A percentile compares a stretch with the other conserved stretches of the same genome.
Conservation (phyloP, 441 rosid genomes). For the Syzygium malaccense region DNA sequence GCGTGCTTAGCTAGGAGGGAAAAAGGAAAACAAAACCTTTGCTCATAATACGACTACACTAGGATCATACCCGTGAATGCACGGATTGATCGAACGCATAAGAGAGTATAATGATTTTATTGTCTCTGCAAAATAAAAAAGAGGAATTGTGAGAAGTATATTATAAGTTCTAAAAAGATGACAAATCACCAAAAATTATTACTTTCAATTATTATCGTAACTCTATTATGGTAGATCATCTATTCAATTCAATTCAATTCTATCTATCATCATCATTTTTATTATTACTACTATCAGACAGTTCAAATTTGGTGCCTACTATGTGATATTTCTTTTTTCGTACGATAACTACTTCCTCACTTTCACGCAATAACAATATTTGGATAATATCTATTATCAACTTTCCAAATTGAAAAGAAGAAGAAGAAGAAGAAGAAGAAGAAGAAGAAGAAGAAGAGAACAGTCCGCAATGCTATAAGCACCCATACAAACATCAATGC, state of each 20-base stretch:
- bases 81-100: not conserved
- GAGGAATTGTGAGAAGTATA: not conserved
- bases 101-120: not conserved
- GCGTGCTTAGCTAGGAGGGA: not conserved
- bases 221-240: not conserved
- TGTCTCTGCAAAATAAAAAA: not conserved
- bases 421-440: not conserved
- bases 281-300: not conserved
- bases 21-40: not conserved
- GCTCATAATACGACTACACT: not conserved
- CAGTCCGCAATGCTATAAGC: not conserved
- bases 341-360: not conserved
- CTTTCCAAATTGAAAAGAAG: not conserved
- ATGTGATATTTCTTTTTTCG: not conserved
- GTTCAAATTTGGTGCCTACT: not conserved
- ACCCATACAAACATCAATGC: not conserved
- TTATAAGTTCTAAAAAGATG: not conserved
- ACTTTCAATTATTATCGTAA: not conserved
- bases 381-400: not conserved
- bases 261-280: not conserved
- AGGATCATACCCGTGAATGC: not conserved
- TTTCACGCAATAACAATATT: not conserved
- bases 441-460: not conserved
- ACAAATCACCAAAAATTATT: not conserved
- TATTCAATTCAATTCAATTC: not conserved